Conservation (phyloP, 2,329 filamentous ascomycete genomes). For the Aspergillus sp. region DNA sequence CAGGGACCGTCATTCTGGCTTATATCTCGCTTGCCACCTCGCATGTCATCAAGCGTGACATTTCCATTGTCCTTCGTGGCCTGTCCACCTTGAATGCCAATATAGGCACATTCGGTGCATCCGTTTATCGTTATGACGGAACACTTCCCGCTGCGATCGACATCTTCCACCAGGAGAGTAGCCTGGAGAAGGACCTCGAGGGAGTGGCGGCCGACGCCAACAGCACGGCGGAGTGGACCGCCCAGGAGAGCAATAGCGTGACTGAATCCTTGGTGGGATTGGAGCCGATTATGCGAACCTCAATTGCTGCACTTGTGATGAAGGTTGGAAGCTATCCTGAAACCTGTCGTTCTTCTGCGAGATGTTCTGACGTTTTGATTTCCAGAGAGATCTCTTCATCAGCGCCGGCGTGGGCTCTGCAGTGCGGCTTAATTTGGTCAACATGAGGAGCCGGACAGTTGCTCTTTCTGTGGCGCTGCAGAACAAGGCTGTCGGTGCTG, state of each 20-base stretch:
- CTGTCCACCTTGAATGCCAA: slow-evolving; percentile 1
- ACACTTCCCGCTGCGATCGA: slow-evolving; percentile 2
- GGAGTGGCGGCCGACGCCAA: background rate
- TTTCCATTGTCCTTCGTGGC: background rate
- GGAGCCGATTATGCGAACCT: slow-evolving; percentile 4
- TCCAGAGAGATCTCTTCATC: background rate
- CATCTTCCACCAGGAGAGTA: slow-evolving; percentile 5
- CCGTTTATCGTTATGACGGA: slow-evolving; percentile 7
- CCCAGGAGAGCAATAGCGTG: slow-evolving; percentile 4
- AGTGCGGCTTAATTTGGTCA: background rate
- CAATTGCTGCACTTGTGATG: slow-evolving; percentile 1
- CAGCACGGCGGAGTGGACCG: background rate
- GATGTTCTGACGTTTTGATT: background rate
- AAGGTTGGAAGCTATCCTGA: background rate
- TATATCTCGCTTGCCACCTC: slow-evolving; percentile 3
- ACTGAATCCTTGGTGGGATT: slow-evolving; percentile 3
- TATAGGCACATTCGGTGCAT: background rate
- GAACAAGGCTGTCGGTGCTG: background rate
- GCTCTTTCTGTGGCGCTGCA: slow-evolving; percentile 1
- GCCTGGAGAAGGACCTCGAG: background rate
- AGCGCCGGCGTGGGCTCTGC: slow-evolving; percentile 1
- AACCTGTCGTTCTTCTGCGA: too few relatives aligned
- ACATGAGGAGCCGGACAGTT: background rate
- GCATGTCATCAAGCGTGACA: slow-evolving; percentile 3
- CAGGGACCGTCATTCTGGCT: background rate